Evolutionary conservation across 73 alveolate genomes (phyloP).

Genomic region (Uronychia setigera): DNA sequence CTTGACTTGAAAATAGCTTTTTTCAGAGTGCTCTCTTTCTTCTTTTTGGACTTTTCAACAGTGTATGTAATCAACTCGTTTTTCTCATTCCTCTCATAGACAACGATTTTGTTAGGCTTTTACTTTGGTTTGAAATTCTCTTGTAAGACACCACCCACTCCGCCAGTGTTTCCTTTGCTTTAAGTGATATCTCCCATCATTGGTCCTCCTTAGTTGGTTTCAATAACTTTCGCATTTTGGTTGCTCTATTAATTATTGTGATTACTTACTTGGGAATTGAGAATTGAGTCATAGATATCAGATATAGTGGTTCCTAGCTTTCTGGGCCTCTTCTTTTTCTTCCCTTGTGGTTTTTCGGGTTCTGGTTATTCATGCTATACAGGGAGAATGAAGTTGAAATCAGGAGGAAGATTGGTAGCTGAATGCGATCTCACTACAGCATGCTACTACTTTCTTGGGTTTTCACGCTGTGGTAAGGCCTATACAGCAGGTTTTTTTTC

Average conservation of each 20-base stretch:
- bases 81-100: background rate
- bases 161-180: background rate
- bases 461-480: no score
- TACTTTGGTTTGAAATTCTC: background rate
- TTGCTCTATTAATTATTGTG: background rate
- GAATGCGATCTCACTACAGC: no score
- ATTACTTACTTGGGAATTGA: background rate
- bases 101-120: background rate
- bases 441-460: no score
- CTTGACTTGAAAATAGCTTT: background rate
- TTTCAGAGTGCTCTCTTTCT: background rate
- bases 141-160: no score
- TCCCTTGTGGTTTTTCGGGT: background rate
- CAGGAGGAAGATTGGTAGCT: no score
- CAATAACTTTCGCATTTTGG: background rate
- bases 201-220: background rate
- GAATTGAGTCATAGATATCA: background rate
- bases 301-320: background rate
- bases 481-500: no score
- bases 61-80: background rate
- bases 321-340: background rate
- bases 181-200: background rate
- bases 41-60: background rate
- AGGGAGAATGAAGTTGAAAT: no score
- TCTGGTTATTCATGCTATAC: no score